These are phyloP conservation scores for Pinus taeda DNA, from an alignment of 75 land plant species.

Conservation along the genomic window DNA sequence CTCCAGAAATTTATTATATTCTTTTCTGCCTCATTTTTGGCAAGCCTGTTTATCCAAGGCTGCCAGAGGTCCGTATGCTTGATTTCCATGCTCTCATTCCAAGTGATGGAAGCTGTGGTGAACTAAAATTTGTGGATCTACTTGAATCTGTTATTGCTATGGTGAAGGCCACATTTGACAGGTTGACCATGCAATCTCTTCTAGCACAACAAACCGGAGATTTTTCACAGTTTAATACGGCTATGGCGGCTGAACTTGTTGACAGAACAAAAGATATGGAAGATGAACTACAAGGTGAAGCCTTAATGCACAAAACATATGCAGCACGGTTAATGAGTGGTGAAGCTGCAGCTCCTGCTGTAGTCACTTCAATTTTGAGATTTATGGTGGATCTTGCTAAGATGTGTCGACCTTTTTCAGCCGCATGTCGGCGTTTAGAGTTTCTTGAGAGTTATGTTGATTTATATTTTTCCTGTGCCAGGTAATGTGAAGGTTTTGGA, in stretches of 20 bases:
- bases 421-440: conserved; percentile 75
- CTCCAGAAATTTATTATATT: conserved; percentile 90
- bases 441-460: conserved; percentile 90
- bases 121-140: conserved; percentile 82
- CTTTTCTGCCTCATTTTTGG: conserved; percentile 90
- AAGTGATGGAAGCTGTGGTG: conserved; percentile 68
- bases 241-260: conserved; percentile 68
- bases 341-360: conserved; percentile 95
- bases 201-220: conserved; percentile 77
- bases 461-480: conserved; percentile 91
- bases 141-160: conserved; percentile 90
- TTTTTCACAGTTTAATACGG: conserved; percentile 62
- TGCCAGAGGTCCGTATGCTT: conserved; percentile 97
- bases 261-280: conserved; percentile 52
- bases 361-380: conserved; percentile 83
- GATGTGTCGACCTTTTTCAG: conserved; percentile 93
- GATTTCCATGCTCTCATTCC: conserved; percentile 96
- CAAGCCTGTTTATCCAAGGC: conserved; percentile 91
- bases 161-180: conserved; percentile 90
- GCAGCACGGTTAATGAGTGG: conserved; percentile 99
- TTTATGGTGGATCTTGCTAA: conserved; percentile 99
- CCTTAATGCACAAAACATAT: conserved; percentile 96
- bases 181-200: conserved; percentile 65
- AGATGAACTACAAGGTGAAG: conserved; percentile 93
- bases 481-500: conserved; percentile 36